Base-by-base conservation (phyloP, 495 filamentous ascomycete species). In the Penicillium mononematosum region DNA sequence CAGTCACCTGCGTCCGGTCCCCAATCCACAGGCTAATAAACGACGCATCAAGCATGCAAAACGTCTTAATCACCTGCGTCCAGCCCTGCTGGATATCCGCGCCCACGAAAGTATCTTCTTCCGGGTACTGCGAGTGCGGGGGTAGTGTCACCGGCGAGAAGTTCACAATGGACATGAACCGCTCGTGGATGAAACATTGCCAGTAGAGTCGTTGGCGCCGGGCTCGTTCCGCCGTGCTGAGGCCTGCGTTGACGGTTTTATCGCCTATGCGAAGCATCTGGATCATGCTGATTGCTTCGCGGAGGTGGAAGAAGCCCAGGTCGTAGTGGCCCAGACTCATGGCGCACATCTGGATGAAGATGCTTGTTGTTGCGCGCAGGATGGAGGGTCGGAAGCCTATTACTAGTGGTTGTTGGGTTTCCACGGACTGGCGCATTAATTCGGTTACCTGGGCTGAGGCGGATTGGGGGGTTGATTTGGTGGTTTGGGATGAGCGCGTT, bases 141-240 rank as follows among this genome's bases (percentile, higher is more conserved):
- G 54, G 58, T n/a, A 70, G 51, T 24, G 56, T 67, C 1, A 64
- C 46, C 1, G 68, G 66, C 1, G 60, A 53, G 44, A 59, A 64
- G 41, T 67, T 62, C 17, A 61, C 61, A 14, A 70, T 56, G 9
- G 68, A 62, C 34, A 65, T 69, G 53, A 70, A 70, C 0, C 65
- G 65, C 57, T 70, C 68, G 50, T 70, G 68, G 49, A 70, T 66
- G 57, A 70, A 70, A 29, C 68, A 70, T 31, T 69, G 61, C 63
- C 64, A 70, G 55, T 70, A 70, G 8, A 58, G 64, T 14, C 68
- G 59, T 42, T 67, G 68, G n/a, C 62, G 60, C 10, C 66, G 63
- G 24, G 65, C 58, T 6, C 68, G 63, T 36, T 67, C 66, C 2
- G 57, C 20, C 22, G 53, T 27, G 20, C 59, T 55, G 2, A 70